Percentiles rank a stretch among this genome's conserved stretches.
phyloP scores from a whole-genome alignment of 2,329 filamentous ascomycete genomes.

The Alternaria conjuncta region DNA sequence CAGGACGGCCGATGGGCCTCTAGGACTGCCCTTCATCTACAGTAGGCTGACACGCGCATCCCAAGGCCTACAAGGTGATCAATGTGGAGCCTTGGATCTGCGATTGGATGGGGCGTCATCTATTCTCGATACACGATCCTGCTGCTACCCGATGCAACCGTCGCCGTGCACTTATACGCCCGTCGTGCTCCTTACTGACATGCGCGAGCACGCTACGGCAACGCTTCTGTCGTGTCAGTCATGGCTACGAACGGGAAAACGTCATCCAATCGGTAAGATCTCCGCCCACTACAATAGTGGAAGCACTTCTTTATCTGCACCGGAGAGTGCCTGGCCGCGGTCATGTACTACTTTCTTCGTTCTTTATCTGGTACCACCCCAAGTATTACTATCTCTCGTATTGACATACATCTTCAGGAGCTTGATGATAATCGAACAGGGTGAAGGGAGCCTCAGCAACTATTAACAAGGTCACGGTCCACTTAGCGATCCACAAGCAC shows the following conservation, averaged over 20 bases:
- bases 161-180: constrained; percentile 25
- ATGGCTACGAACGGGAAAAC: constrained; percentile 21
- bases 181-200: constrained; percentile 25
- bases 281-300: constrained; percentile 6
- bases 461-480: constrained; percentile 32
- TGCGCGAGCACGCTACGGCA: constrained; percentile 38
- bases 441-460: constrained; percentile 20
- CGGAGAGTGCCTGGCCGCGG: constrained; percentile 32
- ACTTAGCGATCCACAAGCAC: constrained; percentile 31
- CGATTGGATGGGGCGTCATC: not conserved
- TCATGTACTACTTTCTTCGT: constrained; percentile 38
- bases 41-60: constrained; percentile 1
- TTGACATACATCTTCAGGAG: constrained; percentile 37
- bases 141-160: constrained; percentile 19
- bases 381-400: constrained; percentile 38
- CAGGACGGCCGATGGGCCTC: constrained; percentile 32
- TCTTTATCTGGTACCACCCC: constrained; percentile 40
- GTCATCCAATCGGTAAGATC: constrained; percentile 28
- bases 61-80: constrained; percentile 1
- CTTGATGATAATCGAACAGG: constrained; percentile 28
- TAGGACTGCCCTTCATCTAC: constrained; percentile 25
- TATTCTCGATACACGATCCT: constrained; percentile 12
- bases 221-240: constrained; percentile 34
- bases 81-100: constrained; percentile 6
- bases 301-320: constrained; percentile 32